Base-by-base conservation (phyloP, 1,284 basidiomycete genomes). In the Ceratobasidium sp. region DNA sequence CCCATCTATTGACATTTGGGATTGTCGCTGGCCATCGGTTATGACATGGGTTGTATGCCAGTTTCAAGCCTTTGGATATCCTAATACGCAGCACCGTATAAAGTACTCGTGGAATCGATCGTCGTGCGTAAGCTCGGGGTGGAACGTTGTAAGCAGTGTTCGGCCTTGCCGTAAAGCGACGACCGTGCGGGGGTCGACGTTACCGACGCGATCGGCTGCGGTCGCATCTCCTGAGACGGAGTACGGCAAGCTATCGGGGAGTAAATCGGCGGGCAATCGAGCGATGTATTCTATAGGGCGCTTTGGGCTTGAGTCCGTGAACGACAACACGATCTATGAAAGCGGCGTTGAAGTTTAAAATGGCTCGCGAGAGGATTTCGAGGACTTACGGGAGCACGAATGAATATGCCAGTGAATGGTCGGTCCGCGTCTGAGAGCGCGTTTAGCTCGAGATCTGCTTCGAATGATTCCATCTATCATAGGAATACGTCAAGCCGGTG, bases 91-190 rank as follows among this genome's bases (percentile, higher is more conserved):
- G 22, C 88, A 84, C 69, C 84, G 84, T 41, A 95, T 84, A 79
- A 95, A 96, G 80, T 92, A 95, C 77, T 96, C 91, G 81, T 98
- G 96, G 79, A 98, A 92, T 43, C 97, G 88, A 74, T 88, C 84
- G 81, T 99, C 97, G 48, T 87, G 86, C 19, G 94, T 97, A 56
- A 98, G 84, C 82, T 98, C 97, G 0, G 97, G 97, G 80, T 98
- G 97, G 84, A 98, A 98, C 1, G 91, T 94, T 1, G 96, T 97
- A 37, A 96, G 86, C 66, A 98, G 84, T 80, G 96, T 90, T 49
- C 86, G 86, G 22, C 95, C 95, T 81, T 98, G 94, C 13, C 91
- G 88, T 19, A 98, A 83, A 29, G 96, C 96, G 63, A 98, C 96
- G 75, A 94, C 88, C 8, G 88, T 90, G 78, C 86, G 89, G 72